A percentile compares a stretch with the other conserved stretches of the same genome.
These are phyloP conservation scores for Phaffomyces thermotolerans DNA, from an alignment of 805 yeast genomes.

Conservation along the genomic window DNA sequence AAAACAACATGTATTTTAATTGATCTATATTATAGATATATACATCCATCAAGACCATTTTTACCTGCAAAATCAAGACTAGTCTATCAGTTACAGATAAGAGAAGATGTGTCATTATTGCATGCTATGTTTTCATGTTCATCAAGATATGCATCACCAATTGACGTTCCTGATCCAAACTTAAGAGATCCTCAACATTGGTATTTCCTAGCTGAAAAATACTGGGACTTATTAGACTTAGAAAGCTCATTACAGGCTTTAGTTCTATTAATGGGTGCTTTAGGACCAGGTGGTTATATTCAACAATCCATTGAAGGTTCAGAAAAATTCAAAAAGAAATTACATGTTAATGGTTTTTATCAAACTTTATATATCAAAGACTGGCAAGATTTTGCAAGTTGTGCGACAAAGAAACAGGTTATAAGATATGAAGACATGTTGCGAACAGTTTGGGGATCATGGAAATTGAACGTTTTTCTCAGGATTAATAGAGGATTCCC, in stretches of 20 bases:
- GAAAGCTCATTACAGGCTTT: slow-evolving; percentile 23
- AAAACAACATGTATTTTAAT: slow-evolving; percentile 26
- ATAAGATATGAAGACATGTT: slow-evolving; percentile 27
- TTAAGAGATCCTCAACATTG: slow-evolving; percentile 30
- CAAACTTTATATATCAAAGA: slow-evolving; percentile 15
- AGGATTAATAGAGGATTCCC: slow-evolving; percentile 32
- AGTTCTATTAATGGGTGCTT: slow-evolving; percentile 24
- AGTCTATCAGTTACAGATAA: slow-evolving; percentile 24
- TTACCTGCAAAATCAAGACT: slow-evolving; percentile 30
- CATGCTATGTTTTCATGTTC: slow-evolving; percentile 32
- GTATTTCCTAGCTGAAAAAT: slow-evolving; percentile 28
- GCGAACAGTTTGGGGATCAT: slow-evolving; percentile 33
- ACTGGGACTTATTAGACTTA: slow-evolving; percentile 26
- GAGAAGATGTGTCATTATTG: slow-evolving; percentile 25
- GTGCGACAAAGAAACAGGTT: slow-evolving; percentile 28
- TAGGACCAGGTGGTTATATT: slow-evolving; percentile 25
- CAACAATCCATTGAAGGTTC: slow-evolving; percentile 24
- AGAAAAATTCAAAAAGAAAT: slow-evolving; percentile 16
- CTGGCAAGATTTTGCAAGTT: slow-evolving; percentile 20
- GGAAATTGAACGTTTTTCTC: slow-evolving; percentile 29
- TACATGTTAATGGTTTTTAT: slow-evolving; percentile 13
- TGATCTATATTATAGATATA: slow-evolving; percentile 35
- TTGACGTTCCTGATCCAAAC: slow-evolving; percentile 20
- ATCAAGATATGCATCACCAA: slow-evolving; percentile 26
- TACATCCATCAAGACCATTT: slow-evolving; percentile 31